Percentiles rank a stretch among this genome's conserved stretches.
Conservation (phyloP, 257 asterid genomes). For the Przewalskia tangutica region DNA sequence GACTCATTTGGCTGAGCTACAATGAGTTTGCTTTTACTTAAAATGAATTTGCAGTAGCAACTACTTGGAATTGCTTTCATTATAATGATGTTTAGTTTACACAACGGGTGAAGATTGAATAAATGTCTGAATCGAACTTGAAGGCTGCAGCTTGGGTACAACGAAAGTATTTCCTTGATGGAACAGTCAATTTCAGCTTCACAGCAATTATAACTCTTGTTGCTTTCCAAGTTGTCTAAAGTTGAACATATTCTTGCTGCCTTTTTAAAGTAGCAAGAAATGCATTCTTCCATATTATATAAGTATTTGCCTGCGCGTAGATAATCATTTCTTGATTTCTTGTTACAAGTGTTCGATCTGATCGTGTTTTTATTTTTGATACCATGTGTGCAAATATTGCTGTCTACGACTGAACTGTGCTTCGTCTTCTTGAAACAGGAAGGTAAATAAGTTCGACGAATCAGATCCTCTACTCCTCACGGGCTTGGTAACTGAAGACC, state of each 20-base stretch:
- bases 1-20: not conserved
- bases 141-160: not conserved
- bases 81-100: not conserved
- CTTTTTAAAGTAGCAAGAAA: not conserved
- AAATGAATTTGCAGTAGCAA: not conserved
- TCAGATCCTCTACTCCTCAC: conserved; percentile 34
- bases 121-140: not conserved
- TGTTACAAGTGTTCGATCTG: not conserved
- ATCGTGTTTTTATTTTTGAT: not conserved
- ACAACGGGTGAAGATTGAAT: not conserved
- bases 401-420: not conserved
- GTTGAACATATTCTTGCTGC: not conserved
- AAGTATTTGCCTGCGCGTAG: not conserved
- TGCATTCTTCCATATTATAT: not conserved
- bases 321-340: not conserved
- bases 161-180: not conserved
- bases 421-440: conserved; percentile 15
- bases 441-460: conserved; percentile 30
- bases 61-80: not conserved
- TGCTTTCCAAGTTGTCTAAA: not conserved
- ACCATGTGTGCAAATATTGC: not conserved
- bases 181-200: not conserved
- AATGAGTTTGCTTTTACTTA: not conserved
- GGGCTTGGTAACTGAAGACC: conserved; percentile 24
- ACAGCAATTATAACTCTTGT: not conserved